Evolutionary conservation across 768 basidiomycete genomes (phyloP).

Genomic region (Amyloporia xantha): DNA sequence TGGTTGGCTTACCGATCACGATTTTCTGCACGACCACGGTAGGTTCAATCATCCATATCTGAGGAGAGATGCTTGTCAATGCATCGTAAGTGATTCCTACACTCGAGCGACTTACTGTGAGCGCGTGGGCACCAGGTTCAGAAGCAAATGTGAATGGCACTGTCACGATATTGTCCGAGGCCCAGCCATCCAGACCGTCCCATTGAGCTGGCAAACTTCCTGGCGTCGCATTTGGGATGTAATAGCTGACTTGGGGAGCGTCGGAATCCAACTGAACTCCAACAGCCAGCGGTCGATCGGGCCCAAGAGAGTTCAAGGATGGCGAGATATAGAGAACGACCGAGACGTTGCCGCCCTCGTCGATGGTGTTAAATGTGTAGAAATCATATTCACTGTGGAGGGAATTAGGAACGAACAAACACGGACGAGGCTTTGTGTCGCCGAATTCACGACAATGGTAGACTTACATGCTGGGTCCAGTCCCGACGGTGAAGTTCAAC

Average conservation of each 20-base stretch:
- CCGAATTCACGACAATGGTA: too few species aligned
- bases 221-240: slow-evolving; percentile 39
- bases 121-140: slow-evolving; percentile 48
- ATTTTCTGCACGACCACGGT: slow-evolving; percentile 57
- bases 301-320: slow-evolving; percentile 45
- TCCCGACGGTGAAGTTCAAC: slow-evolving; percentile 52
- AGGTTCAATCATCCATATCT: slow-evolving; percentile 53
- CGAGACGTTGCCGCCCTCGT: slow-evolving; percentile 36
- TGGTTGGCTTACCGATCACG: slow-evolving; percentile 46
- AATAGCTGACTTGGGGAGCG: slow-evolving; percentile 35
- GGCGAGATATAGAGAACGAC: slow-evolving; percentile 45
- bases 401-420: not conserved
- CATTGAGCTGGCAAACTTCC: slow-evolving; percentile 41
- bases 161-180: slow-evolving; percentile 43
- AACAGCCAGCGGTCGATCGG: slow-evolving; percentile 42
- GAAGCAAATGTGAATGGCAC: slow-evolving; percentile 34
- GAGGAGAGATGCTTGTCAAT: too few species aligned
- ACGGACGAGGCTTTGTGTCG: not conserved
- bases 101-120: slow-evolving; percentile 42
- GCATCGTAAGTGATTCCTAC: too few species aligned
- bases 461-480: slow-evolving; percentile 54
- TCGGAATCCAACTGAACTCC: slow-evolving; percentile 45
- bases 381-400: slow-evolving; percentile 57
- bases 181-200: slow-evolving; percentile 45
- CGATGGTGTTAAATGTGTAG: slow-evolving; percentile 47